phyloP scores from a whole-genome alignment of 2,329 filamentous ascomycete genomes.

The Neurospora crassa region DNA sequence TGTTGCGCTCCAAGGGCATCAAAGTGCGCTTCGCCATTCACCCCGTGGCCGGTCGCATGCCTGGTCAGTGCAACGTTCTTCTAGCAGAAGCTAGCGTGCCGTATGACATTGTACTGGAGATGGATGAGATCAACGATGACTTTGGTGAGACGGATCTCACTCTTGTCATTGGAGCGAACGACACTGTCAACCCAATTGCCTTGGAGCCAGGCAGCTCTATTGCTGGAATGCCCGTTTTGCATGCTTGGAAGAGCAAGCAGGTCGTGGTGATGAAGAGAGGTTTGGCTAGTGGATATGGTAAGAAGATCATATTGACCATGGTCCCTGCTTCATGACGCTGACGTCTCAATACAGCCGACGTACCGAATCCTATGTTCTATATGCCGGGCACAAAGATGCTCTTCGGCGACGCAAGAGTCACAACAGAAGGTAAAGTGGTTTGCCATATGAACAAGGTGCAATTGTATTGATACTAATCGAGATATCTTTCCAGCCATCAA shows the following conservation, averaged over 20 bases:
- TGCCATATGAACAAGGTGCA: not conserved
- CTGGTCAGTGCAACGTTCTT: constrained; percentile 85
- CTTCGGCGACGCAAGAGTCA: constrained; percentile 80
- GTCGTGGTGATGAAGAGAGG: constrained; percentile 90
- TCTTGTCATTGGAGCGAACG: constrained; percentile 84
- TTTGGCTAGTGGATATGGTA: constrained; percentile 79
- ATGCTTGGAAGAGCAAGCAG: constrained; percentile 91
- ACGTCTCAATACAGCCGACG: constrained; percentile 50
- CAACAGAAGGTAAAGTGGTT: constrained; percentile 60
- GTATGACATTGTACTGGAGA: constrained; percentile 87
- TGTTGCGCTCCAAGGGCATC: constrained; percentile 64
- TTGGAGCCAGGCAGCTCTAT: constrained; percentile 76
- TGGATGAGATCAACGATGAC: constrained; percentile 95
- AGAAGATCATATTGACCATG: constrained; percentile 21
- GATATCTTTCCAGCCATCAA: constrained; percentile 18
- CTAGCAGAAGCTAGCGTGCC: constrained; percentile 81
- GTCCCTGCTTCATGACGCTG: too few species aligned
- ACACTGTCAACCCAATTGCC: constrained; percentile 86
- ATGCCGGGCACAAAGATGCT: constrained; percentile 86
- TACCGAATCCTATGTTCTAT: constrained; percentile 89
- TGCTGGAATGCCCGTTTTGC: constrained; percentile 84
- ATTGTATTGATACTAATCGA: not conserved
- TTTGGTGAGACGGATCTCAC: constrained; percentile 79
- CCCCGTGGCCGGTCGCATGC: constrained; percentile 85
- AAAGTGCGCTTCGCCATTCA: constrained; percentile 86